These are phyloP conservation scores for Rosa multiflora DNA, from an alignment of 306 rosid species.

Conservation along the genomic window DNA sequence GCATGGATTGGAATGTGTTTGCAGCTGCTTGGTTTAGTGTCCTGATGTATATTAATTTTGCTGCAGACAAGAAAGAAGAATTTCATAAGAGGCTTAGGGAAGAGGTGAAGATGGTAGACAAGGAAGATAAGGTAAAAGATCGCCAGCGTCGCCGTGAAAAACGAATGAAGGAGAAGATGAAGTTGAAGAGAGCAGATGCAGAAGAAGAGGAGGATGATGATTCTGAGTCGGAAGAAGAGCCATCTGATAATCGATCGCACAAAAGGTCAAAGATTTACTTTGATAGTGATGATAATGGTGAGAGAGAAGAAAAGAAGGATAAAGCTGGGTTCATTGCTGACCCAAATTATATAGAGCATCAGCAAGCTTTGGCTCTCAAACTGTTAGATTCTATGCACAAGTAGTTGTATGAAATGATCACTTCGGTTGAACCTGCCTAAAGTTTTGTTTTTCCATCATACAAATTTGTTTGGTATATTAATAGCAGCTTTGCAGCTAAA, in stretches of 20 bases:
- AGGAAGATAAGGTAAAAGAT: constrained; percentile 68
- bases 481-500: neutral
- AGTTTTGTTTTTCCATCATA: neutral
- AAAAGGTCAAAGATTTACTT: constrained; percentile 60
- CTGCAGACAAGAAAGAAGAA: constrained; percentile 64
- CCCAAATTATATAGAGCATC: constrained; percentile 52
- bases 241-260: constrained; percentile 26
- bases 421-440: neutral
- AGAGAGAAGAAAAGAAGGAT: constrained; percentile 32
- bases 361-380: constrained; percentile 82
- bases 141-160: constrained; percentile 67
- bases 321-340: constrained; percentile 22
- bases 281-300: constrained; percentile 57
- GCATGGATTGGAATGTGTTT: neutral
- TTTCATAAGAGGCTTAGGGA: constrained; percentile 72
- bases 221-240: constrained; percentile 57
- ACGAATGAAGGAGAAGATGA: constrained; percentile 67
- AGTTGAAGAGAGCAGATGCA: constrained; percentile 45
- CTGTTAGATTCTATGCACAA: constrained; percentile 66
- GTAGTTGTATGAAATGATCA: constrained; percentile 3
- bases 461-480: neutral
- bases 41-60: constrained; percentile 13
- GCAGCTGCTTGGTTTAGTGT: constrained; percentile 14
- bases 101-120: constrained; percentile 70
- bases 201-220: constrained; percentile 40